Base-by-base conservation (phyloP, 1,284 basidiomycete genomes). In the Polyporus tsugae region DNA sequence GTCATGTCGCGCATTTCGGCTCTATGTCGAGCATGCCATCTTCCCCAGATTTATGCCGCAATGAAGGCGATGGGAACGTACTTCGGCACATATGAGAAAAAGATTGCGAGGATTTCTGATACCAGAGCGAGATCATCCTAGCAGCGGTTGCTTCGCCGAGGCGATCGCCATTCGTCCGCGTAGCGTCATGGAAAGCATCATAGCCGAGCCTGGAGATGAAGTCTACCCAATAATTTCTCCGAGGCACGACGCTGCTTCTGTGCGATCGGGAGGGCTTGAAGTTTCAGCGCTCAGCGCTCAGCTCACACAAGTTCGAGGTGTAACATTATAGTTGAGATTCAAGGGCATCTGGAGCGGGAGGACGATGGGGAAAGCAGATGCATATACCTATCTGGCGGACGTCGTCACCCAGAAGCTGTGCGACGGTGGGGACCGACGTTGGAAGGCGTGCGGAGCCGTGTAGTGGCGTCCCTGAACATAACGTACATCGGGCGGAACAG, bases 81-180 rank as follows among this genome's bases (percentile, higher is more conserved):
- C 17, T 52, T 36, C 25, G 64, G 57, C 22, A 36, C 60, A 65
- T 59, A 66, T 68, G 67, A 44, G 62, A 42, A 60, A 63, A 69
- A 63, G 69, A 60, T 41, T 44, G 64, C 65, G 67, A 69, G 67
- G 44, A 53, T 63, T 67, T 72, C 70, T 69, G 63, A 67, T 69
- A 58, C 55, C 33, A 65, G 57, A 62, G 36, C 17, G 44, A 38
- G 6, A 60, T 22, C 17, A 38, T 55, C 60, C 22, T 22, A 49
- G 46, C 46, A 49, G 46, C 22, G 22, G 46, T 49, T 25, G 46
- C 22, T 25, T 49, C 46, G 46, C 33, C 29, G 52, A 55, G 52
- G 52, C 17, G 13, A 55, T 55, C 52, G 22, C 33, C 15, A 55
- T 55, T 19, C 29, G 52, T 4, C 33, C 29, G 33, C 52, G 52